Base-by-base conservation (phyloP, 2,329 filamentous ascomycete genomes). In the Cryphonectria japonica region DNA sequence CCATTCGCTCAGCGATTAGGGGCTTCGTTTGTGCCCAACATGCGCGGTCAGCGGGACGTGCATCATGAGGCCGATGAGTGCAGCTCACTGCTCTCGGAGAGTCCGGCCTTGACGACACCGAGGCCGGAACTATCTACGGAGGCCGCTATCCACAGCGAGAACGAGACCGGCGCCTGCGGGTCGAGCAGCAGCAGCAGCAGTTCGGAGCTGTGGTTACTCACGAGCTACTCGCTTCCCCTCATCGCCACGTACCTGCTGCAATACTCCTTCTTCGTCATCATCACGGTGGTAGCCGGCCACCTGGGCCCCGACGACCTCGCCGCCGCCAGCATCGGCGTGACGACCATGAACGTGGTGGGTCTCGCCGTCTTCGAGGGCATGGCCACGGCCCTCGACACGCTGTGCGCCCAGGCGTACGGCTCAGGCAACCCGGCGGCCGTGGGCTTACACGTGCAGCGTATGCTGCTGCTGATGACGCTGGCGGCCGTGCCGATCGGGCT, bases 231-330 rank as follows among this genome's bases (percentile, higher is more conserved):
- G 0, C 71, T 83, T 1, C 86, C 86, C 8, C 78, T 88, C 29
- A 83, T 85, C 66, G 78, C 83, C n/a, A 88, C 86, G 0, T 88
- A 87, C 72, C 76, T 88, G 0, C 79, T 88, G 6, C 85, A 88
- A 73, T 88, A 87, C 74, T 85, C 82, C 9, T 86, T 85, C 74
- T 85, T 79, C 68, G 78, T 87, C 46, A 83, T 86, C 69, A 85
- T 84, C 1, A 85, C 85, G 32, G 82, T 86, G 54, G 83, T 85
- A 0, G 85, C 85, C 0, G 86, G 86, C 0, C 85, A 85, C 74
- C 81, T 88, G 11, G 82, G 85, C 29, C 84, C 84, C 3, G 82
- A 85, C 74, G 86, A 86, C 70, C 77, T 88, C 13, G 86, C 84
- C 1, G 86, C 86, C 0, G 85, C 86, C 0, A 85, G 83, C 68